Conservation (phyloP, 495 filamentous ascomycete genomes). For the Hypoxylon trugodes region DNA sequence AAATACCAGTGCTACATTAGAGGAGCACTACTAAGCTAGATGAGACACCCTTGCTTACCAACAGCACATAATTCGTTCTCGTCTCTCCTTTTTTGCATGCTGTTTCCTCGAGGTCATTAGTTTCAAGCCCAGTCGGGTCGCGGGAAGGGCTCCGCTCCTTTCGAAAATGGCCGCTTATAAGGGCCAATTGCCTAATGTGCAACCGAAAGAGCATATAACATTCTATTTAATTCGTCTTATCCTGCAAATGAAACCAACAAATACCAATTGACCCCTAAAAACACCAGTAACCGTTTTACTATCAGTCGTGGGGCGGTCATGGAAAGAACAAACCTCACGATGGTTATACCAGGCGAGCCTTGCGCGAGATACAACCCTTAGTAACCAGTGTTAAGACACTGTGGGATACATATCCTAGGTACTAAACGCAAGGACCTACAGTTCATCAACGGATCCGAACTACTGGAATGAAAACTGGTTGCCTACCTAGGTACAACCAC, state of each 20-base stretch:
- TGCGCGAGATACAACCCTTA: slow-evolving; percentile 18
- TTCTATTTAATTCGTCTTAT: not conserved
- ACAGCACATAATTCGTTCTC: slow-evolving; percentile 8
- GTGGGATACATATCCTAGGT: too few relatives aligned
- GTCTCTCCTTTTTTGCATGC: not conserved
- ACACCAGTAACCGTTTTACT: not conserved
- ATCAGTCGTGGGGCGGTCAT: not conserved
- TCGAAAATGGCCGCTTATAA: not conserved
- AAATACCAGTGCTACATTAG: slow-evolving; percentile 3
- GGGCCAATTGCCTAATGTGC: not conserved
- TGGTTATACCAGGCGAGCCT: not conserved
- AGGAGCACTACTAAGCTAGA: slow-evolving; percentile 9
- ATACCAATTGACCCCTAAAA: not conserved
- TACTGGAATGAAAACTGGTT: slow-evolving; percentile 1
- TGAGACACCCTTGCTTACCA: not conserved
- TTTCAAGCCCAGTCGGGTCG: not conserved
- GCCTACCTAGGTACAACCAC: slow-evolving; percentile 7
- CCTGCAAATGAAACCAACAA: not conserved
- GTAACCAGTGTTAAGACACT: slow-evolving; percentile 20
- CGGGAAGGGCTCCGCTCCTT: slow-evolving; percentile 1
- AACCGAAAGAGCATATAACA: not conserved
- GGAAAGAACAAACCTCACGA: not conserved
- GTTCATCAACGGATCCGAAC: slow-evolving; percentile 14
- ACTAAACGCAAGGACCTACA: slow-evolving; percentile 8
- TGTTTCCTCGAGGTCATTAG: not conserved